Evolutionary conservation across 176 grass and related monocot species (phyloP), one percentile per base, ranked within the genome.

Genomic region (Saccharum spontaneum): DNA sequence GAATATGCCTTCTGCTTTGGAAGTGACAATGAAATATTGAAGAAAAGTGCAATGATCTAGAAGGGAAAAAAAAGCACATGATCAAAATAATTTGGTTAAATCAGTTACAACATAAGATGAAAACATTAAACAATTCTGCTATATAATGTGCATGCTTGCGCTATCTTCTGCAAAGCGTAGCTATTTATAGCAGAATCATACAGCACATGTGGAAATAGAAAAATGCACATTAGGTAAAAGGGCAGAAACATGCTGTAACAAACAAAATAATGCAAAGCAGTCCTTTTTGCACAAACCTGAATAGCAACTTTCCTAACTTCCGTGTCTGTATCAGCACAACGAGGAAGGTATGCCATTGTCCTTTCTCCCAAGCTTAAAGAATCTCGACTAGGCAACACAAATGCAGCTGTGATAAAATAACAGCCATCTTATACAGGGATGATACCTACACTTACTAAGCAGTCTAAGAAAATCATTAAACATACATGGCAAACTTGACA

Each of bases 321-420:
- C 82, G 71, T 67, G 36, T 82, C 91, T 77, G 87, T 89, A 93
- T 98, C 96, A 52, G 93, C 89, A 68, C 96, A 98, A 76, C 93
- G 91, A 60, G 96, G 96, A 88, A 98, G 89, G 72, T 98, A 98
- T 26, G 89, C 81, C 80, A 98, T 95, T 79, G 89, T 88, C 76
- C 96, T 98, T 88, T 98, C 96, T 73, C 96, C 96, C 77, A 98
- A 82, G 86, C 90, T 89, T 68, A 98, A 86, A 57, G 87, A 93
- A 90, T 98, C 92, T 75, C 96, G 89, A 71, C 88, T 95, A 76
- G 96, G 96, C 83, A 95, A 95, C 44, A 98, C 91, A 85, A 98
- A 98, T 67, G 93, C 91, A 90, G 96, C 96, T 98, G 96, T 69
- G 6, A 81, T 74, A 86, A 83, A 73, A 76, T 66, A 67, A 67